phyloP scores from a whole-genome alignment of 768 basidiomycete genomes.

The Kwoniella newhampshirensis region DNA sequence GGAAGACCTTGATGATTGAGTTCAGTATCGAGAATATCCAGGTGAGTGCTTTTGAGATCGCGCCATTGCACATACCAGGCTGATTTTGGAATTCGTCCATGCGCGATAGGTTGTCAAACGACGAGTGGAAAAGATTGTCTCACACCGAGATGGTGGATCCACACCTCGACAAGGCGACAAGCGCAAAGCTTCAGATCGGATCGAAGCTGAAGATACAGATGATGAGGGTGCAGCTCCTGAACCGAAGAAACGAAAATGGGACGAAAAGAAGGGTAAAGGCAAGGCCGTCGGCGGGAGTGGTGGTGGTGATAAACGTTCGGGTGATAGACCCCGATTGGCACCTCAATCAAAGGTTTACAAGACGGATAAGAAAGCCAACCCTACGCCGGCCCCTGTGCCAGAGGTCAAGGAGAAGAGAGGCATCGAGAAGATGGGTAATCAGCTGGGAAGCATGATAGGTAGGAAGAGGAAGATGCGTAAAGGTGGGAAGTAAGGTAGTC shows the following conservation, averaged over 20 bases:
- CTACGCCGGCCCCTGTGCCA: slow-evolving; percentile 13
- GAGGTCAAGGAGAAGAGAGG: slow-evolving; percentile 41
- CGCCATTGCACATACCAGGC: neutral
- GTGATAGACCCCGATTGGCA: too few relatives aligned
- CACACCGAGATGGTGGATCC: slow-evolving; percentile 27
- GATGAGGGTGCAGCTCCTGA: slow-evolving; percentile 35
- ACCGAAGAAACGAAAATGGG: slow-evolving; percentile 30
- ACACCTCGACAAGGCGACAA: slow-evolving; percentile 11
- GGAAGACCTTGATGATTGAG: slow-evolving; percentile 75
- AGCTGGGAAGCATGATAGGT: slow-evolving; percentile 71
- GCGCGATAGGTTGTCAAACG: slow-evolving; percentile 63
- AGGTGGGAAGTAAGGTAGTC: slow-evolving; percentile 24
- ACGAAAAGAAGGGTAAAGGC: slow-evolving; percentile 11
- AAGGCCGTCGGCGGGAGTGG: slow-evolving; percentile 14
- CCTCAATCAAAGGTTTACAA: slow-evolving; percentile 22
- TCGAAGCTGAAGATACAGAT: slow-evolving; percentile 37
- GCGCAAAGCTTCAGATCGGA: slow-evolving; percentile 24
- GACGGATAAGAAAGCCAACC: slow-evolving; percentile 52
- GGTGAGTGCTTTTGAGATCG: slow-evolving; percentile 53
- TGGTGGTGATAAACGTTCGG: slow-evolving; percentile 10
- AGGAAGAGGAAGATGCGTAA: slow-evolving; percentile 72
- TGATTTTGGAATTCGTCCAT: neutral
- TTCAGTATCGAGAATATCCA: slow-evolving; percentile 95
- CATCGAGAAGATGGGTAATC: slow-evolving; percentile 52
- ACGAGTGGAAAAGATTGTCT: slow-evolving; percentile 59